A percentile compares a stretch with the other conserved stretches of the same genome.
These are phyloP conservation scores for Leccinum barrowsii DNA, from an alignment of 768 basidiomycete genomes.

Conservation along the genomic window DNA sequence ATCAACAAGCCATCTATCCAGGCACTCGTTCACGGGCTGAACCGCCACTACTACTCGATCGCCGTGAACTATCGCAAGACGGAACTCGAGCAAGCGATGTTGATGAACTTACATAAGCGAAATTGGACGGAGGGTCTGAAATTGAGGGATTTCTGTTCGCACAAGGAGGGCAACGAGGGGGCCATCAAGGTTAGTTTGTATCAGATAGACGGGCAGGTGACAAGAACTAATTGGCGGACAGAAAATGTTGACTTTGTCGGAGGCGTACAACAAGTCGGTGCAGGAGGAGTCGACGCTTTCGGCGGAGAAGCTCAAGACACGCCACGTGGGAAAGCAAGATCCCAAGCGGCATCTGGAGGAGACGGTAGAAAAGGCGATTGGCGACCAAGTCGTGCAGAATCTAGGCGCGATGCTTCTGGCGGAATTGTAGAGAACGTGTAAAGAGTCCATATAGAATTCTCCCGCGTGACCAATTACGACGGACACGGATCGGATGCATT, in stretches of 20 bases:
- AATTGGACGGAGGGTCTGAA: conserved; percentile 99
- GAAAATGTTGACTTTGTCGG: conserved; percentile 88
- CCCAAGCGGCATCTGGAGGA: conserved; percentile 98
- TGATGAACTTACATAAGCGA: conserved; percentile 98
- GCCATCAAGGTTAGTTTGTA: conserved; percentile 78
- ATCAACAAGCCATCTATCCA: conserved; percentile 99
- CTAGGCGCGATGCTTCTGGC: conserved; percentile 92
- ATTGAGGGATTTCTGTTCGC: conserved; percentile 82
- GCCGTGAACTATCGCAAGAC: conserved; percentile 98
- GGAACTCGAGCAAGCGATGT: conserved; percentile 95
- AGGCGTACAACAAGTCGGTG: conserved; percentile 95
- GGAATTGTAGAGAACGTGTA: conserved; percentile 56
- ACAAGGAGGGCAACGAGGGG: conserved; percentile 87
- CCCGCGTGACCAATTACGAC: conserved; percentile 4
- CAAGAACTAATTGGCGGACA: conserved; percentile 16
- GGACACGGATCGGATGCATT: conserved; percentile 9
- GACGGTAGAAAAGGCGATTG: conserved; percentile 97
- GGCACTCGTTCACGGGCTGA: conserved; percentile 95
- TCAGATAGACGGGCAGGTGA: conserved; percentile 9
- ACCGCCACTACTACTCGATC: conserved; percentile 97
- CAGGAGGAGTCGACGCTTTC: conserved; percentile 97
- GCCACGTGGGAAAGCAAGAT: conserved; percentile 96
- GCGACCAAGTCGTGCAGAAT: conserved; percentile 94
- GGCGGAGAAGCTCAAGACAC: conserved; percentile 89
- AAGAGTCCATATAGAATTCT: not conserved